phyloP scores from a whole-genome alignment of 2,329 filamentous ascomycete species.

The Metarhizium brunneum region DNA sequence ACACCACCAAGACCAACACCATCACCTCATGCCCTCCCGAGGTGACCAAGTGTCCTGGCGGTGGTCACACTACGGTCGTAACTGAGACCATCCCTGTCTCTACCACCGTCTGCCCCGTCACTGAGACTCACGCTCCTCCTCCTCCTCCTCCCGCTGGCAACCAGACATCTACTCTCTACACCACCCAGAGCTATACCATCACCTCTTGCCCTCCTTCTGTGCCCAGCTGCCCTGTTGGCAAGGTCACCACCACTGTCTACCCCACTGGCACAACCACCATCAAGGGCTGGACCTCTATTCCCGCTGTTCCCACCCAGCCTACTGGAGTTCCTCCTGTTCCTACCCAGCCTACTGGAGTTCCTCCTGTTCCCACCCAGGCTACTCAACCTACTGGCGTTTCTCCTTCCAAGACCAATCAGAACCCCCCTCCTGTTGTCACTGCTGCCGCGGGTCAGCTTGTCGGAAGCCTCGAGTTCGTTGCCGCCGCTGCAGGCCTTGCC shows the following conservation, averaged over 20 bases:
- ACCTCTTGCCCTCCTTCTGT: constrained; percentile 20
- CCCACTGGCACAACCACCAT: constrained; percentile 21
- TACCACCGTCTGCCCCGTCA: constrained; percentile 34
- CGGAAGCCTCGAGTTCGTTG: constrained; percentile 18
- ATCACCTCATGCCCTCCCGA: constrained; percentile 20
- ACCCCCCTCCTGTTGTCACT: constrained; percentile 14
- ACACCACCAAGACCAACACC: constrained; percentile 17
- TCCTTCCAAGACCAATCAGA: background rate
- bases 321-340: background rate
- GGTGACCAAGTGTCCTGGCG: constrained; percentile 20
- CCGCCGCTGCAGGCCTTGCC: constrained; percentile 21
- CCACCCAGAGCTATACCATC: constrained; percentile 24
- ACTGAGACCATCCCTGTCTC: constrained; percentile 24
- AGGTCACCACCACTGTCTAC: constrained; percentile 19
- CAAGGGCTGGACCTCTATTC: constrained; percentile 1
- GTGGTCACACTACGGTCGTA: constrained; percentile 14
- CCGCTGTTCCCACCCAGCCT: background rate
- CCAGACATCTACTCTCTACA: constrained; percentile 16
- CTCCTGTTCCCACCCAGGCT: background rate
- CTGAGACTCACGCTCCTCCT: constrained; percentile 5
- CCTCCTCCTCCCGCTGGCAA: background rate
- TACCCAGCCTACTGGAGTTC: background rate
- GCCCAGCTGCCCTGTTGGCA: constrained; percentile 22
- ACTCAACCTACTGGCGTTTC: background rate
- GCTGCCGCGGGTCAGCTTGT: constrained; percentile 22